phyloP scores from a whole-genome alignment of 306 rosid species.

The Dicorynia guianensis region DNA sequence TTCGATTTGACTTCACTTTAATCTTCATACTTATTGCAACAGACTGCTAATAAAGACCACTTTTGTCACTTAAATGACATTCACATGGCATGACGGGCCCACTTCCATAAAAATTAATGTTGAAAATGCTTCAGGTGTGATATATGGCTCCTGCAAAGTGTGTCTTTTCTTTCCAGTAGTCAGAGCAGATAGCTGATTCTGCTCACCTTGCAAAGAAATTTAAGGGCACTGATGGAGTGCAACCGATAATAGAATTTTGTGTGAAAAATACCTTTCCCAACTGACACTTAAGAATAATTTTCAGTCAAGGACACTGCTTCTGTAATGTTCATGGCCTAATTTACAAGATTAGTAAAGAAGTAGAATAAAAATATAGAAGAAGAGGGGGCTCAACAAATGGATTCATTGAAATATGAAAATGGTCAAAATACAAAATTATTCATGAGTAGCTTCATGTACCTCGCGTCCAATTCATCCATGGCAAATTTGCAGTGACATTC shows the following conservation, averaged over 20 bases:
- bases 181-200: conserved; percentile 20
- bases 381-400: conserved; percentile 24
- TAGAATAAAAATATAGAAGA: conserved; percentile 39
- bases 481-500: conserved; percentile 52
- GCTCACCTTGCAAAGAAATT: conserved; percentile 28
- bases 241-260: conserved; percentile 19
- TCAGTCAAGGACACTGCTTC: conserved; percentile 36
- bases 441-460: conserved; percentile 49
- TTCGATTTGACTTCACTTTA: conserved; percentile 43
- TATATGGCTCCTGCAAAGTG: conserved; percentile 28
- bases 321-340: conserved; percentile 35
- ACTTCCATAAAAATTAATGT: conserved; percentile 24
- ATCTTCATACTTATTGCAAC: conserved; percentile 37
- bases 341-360: conserved; percentile 50
- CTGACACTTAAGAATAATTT: conserved; percentile 40
- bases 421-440: conserved; percentile 35
- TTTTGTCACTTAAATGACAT: conserved; percentile 34
- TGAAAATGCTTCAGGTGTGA: conserved; percentile 30
- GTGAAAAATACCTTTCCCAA: conserved; percentile 34
- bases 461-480: conserved; percentile 61
- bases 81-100: conserved; percentile 44
- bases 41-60: conserved; percentile 36
- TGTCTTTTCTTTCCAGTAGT: conserved; percentile 2
- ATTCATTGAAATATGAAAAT: conserved; percentile 38
- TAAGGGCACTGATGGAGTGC: neutral